phyloP scores from a whole-genome alignment of 495 filamentous ascomycete species.

The Cudoniella acicularis region DNA sequence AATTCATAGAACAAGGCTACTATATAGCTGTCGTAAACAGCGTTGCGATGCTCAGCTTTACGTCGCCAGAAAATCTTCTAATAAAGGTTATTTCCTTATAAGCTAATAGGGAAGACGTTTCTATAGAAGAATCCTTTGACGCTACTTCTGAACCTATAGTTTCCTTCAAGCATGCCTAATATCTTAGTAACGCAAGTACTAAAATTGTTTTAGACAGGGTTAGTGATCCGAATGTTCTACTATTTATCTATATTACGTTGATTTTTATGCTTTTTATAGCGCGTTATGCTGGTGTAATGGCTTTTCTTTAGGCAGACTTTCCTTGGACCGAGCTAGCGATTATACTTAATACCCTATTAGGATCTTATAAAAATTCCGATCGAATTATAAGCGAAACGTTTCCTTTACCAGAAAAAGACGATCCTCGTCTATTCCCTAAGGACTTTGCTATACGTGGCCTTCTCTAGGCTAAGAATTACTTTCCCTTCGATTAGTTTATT shows the following conservation, averaged over 20 bases:
- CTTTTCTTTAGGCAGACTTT: constrained; percentile 13
- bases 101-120: neutral
- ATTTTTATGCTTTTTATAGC: constrained; percentile 21
- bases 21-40: constrained; percentile 39
- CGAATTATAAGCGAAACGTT: constrained; percentile 39
- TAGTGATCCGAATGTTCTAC: constrained; percentile 24
- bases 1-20: constrained; percentile 67
- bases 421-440: constrained; percentile 67
- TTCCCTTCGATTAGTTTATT: constrained; percentile 65
- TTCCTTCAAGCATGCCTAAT: constrained; percentile 22
- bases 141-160: neutral
- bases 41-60: constrained; percentile 21
- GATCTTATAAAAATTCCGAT: constrained; percentile 16
- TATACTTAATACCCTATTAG: constrained; percentile 31
- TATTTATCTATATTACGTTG: constrained; percentile 25
- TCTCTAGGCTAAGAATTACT: constrained; percentile 66
- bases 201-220: constrained; percentile 18
- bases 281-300: constrained; percentile 17
- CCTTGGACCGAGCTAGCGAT: constrained; percentile 19
- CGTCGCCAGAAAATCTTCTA: constrained; percentile 15
- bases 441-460: constrained; percentile 80
- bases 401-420: constrained; percentile 56
- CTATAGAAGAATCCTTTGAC: neutral
- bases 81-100: constrained; percentile 8
- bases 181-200: constrained; percentile 17